Base-by-base conservation (phyloP, 495 filamentous ascomycete species). In the Tuber umbilicatum region DNA sequence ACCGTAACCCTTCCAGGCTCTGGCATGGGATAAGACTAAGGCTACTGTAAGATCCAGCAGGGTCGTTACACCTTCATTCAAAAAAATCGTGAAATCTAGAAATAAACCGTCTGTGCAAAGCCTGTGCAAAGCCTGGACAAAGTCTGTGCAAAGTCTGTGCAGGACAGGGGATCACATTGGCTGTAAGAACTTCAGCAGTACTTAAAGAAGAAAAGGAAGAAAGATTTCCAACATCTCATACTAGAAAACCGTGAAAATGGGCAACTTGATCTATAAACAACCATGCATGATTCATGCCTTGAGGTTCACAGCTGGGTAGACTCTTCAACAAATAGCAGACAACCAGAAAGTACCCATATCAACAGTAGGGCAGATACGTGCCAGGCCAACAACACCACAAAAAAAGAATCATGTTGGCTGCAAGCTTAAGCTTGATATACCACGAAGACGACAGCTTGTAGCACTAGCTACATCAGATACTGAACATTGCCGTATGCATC, bases 401-500 rank as follows among this genome's bases (percentile, higher is more conserved):
- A 71, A 68, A 67, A 71, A 16, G 42, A 17, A 5, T 16, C 19
- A 16, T 17, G 16, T 45, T 45, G 16, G 42, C 42, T 17, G 42
- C 0, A 45, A 45, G 16, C 42, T 45, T 45, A 45, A 45, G 42
- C 5, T 67, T 6, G 37, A 69, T n/a, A 70, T 41, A 0, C 21
- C 69, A 35, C 43, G 27, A 38, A 38, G 69, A 2, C 27, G 35
- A 37, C 2, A 14, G 35, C 27, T 74, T 2, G 45, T 74, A 31
- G 60, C 42, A 40, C 43, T 55, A 19, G 69, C 73, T 42, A 76
- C 67, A 7, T 70, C 39, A n/a, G 72, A 64, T 40, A 38, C 72
- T n/a, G 43, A 73, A n/a, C 39, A 60, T 38, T 23, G 19, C 21
- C 10, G 43, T 27, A 70, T 70, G 55, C 19, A 67, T 27, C 47